Percentiles rank a stretch among this genome's conserved stretches.
These are phyloP conservation scores for Austropuccinia psidii DNA, from an alignment of 1,284 basidiomycete genomes.

Conservation along the genomic window DNA sequence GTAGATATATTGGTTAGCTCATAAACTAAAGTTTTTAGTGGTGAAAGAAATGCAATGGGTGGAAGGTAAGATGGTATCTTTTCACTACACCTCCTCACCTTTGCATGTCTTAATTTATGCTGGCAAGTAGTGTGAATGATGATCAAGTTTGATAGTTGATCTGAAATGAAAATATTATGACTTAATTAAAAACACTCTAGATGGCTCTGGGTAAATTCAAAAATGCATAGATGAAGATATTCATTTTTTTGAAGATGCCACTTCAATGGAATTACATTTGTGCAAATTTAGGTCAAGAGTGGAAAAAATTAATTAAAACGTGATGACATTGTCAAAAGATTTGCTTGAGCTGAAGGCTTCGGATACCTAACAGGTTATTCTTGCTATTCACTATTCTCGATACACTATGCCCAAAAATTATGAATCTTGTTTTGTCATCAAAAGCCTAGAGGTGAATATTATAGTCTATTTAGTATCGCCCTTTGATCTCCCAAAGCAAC, in stretches of 20 bases:
- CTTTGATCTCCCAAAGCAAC: slow-evolving; percentile 66
- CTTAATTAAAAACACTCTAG: slow-evolving; percentile 58
- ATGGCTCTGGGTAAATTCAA: slow-evolving; percentile 33
- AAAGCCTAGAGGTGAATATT: slow-evolving; percentile 59
- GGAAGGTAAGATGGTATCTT: slow-evolving; percentile 60
- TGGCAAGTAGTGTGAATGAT: background rate
- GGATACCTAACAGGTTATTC: slow-evolving; percentile 52
- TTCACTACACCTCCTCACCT: background rate
- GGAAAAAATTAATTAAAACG: slow-evolving; percentile 69
- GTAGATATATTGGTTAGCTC: slow-evolving; percentile 92
- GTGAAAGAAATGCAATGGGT: slow-evolving; percentile 94
- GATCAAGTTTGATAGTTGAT: slow-evolving; percentile 69
- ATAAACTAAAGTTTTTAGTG: slow-evolving; percentile 90
- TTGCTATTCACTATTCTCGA: slow-evolving; percentile 82
- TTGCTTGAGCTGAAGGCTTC: slow-evolving; percentile 54
- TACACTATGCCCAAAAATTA: slow-evolving; percentile 70
- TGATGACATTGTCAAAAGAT: slow-evolving; percentile 71
- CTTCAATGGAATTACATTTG: slow-evolving; percentile 96
- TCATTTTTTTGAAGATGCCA: slow-evolving; percentile 84
- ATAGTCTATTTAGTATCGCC: slow-evolving; percentile 84
- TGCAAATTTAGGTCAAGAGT: slow-evolving; percentile 78
- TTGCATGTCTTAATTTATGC: background rate
- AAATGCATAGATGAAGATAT: slow-evolving; percentile 67
- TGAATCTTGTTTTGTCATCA: slow-evolving; percentile 59
- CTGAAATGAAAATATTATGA: slow-evolving; percentile 64